Percentiles rank a stretch among this genome's conserved stretches.
These are phyloP conservation scores for Babjeviella inositovora DNA, from an alignment of 805 yeast species.

Conservation along the genomic window DNA sequence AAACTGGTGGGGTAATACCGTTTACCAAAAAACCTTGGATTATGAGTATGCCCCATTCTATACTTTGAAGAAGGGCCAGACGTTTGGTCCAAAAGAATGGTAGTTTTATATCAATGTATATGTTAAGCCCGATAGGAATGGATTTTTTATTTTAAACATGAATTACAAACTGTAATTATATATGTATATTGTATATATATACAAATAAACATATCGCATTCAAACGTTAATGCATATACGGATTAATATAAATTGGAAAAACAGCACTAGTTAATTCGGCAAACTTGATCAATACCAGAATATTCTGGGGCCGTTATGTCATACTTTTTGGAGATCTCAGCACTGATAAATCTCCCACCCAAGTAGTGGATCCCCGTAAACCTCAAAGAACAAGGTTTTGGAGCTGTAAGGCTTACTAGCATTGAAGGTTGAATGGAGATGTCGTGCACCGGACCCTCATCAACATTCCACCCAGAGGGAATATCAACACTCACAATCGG, in stretches of 20 bases:
- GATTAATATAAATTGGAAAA: too few relatives aligned
- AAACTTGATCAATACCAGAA: conserved; percentile 41
- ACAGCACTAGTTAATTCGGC: too few relatives aligned
- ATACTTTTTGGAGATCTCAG: conserved; percentile 52
- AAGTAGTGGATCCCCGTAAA: conserved; percentile 52
- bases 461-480: conserved; percentile 97
- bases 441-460: conserved; percentile 50
- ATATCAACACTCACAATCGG: conserved; percentile 77
- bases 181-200: too few relatives aligned
- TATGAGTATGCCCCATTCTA: too few relatives aligned
- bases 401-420: conserved; percentile 80
- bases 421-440: conserved; percentile 21
- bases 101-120: too few relatives aligned
- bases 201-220: too few relatives aligned
- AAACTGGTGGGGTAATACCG: conserved; percentile 23
- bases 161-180: too few relatives aligned
- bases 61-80: too few relatives aligned
- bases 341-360: conserved; percentile 80
- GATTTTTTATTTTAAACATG: too few relatives aligned
- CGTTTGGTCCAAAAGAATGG: too few relatives aligned
- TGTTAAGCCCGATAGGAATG: too few relatives aligned
- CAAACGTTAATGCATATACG: neutral
- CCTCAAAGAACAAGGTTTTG: conserved; percentile 67
- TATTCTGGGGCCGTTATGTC: conserved; percentile 52
- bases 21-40: too few relatives aligned